These are phyloP conservation scores for Dendrothele bispora DNA, from an alignment of 768 basidiomycete genomes.

Conservation along the genomic window DNA sequence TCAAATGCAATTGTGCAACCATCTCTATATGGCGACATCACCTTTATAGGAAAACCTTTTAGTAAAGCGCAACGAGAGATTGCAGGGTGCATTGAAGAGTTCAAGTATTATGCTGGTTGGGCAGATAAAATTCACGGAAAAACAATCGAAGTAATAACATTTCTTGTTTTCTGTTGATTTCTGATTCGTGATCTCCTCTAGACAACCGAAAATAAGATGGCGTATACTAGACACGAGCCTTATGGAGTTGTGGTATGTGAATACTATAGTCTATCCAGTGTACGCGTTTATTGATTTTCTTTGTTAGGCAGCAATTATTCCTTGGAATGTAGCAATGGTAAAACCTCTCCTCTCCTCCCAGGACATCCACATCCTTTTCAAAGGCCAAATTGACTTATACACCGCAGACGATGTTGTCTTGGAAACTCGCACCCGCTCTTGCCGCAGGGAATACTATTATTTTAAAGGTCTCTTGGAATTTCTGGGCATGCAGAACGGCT, in stretches of 20 bases:
- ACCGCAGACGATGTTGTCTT: slow-evolving; percentile 39
- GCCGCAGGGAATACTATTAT: slow-evolving; percentile 62
- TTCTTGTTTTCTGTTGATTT: neutral
- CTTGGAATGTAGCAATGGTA: slow-evolving; percentile 66
- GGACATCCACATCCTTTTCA: slow-evolving; percentile 11
- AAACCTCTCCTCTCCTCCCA: neutral
- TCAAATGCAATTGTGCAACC: too few relatives aligned
- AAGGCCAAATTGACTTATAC: neutral
- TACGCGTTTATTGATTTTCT: too few relatives aligned
- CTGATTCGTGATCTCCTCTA: neutral
- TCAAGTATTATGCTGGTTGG: slow-evolving; percentile 52
- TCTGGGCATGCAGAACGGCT: too few relatives aligned
- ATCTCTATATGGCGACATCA: neutral
- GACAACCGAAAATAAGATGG: slow-evolving; percentile 37
- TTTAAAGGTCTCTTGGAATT: slow-evolving; percentile 30
- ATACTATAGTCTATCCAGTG: neutral
- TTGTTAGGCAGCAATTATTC: slow-evolving; percentile 31
- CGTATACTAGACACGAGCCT: slow-evolving; percentile 64
- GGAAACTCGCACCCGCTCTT: slow-evolving; percentile 63
- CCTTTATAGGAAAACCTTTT: slow-evolving; percentile 21
- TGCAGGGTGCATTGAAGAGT: slow-evolving; percentile 23
- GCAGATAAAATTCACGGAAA: slow-evolving; percentile 51
- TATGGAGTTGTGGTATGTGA: slow-evolving; percentile 46
- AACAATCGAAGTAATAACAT: slow-evolving; percentile 31
- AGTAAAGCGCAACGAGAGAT: slow-evolving; percentile 14